Evolutionary conservation across 208 protist genomes (phyloP), one percentile per base, ranked within the genome.

Genomic region (Acanthamoeba castellanii): DNA sequence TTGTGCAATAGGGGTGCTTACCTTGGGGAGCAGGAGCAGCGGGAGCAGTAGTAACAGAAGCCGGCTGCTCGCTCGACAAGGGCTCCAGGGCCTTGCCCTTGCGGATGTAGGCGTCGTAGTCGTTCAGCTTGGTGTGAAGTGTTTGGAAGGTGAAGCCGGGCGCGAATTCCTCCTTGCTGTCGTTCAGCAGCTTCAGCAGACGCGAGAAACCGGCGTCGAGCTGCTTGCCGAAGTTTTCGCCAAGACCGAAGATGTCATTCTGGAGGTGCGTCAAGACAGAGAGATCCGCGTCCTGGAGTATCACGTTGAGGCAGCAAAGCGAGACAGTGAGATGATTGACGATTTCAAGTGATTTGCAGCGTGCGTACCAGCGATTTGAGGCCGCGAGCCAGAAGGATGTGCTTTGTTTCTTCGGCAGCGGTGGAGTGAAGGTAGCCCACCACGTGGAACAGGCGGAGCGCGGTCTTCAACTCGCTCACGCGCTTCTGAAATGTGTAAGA

Each of bases 221-320:
- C 74, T 82, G 74, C 37, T 82, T 82, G 37, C 74, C 74, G 37
- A 55, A 82, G 42, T 82, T 82, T 7, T 42, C 74, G 32, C 74
- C 74, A 16, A 82, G 74, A 25, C 74, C 74, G 74, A 82, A 82
- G 34, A 82, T 50, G 8, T 82, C 74, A 25, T 82, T 82, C 42
- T 82, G 74, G 14, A 82, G 74, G 37, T 82, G 74, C 37, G 74
- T 82, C 37, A 82, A 11, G 30, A 52, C 74, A 13, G 30, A 42
- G 42, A 82, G 74, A n/a, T 82, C 74, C 27, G 37, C 42, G 25
- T 82, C 74, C 74, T 82, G 37, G 30, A 45, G 20, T 20, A 20
- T 0, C 22, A 55, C 50, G 50, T 11, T 55, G 57, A 27, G 57
- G 4, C 9, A 57, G 14, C 52, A 57, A 57, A 57, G 52, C 22